Conservation (phyloP, 2,329 filamentous ascomycete species). For the Alternaria alternata region DNA sequence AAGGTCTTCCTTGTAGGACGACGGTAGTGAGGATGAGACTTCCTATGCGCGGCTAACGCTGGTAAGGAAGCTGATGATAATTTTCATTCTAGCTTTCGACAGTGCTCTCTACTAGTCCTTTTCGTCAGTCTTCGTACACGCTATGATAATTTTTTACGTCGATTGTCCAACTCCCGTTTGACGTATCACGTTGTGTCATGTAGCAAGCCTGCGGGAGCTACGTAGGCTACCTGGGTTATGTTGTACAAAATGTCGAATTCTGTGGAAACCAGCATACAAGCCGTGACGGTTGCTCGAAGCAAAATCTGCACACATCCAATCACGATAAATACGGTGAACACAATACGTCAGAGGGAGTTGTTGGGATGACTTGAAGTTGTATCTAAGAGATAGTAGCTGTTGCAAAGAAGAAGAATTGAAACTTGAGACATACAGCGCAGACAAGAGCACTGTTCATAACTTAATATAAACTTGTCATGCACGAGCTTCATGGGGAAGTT, state of each 20-base stretch:
- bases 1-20: constrained; percentile 12
- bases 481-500: constrained; percentile 25
- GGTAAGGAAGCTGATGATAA: constrained; percentile 5
- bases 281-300: neutral
- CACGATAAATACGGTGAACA: neutral
- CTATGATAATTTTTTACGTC: constrained; percentile 6
- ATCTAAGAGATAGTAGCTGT: neutral
- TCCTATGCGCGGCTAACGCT: constrained; percentile 19
- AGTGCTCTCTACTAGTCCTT: constrained; percentile 6
- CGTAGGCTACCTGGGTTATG: constrained; percentile 19
- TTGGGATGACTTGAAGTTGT: neutral
- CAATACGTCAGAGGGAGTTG: neutral
- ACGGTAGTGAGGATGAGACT: constrained; percentile 13
- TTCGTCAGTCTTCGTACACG: constrained; percentile 24
- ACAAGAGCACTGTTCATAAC: constrained; percentile 14
- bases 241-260: neutral
- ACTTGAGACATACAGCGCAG: neutral
- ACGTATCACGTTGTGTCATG: constrained; percentile 28
- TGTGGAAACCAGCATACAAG: neutral
- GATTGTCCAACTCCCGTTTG: constrained; percentile 15
- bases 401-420: neutral
- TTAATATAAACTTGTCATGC: constrained; percentile 20
- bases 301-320: neutral
- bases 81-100: neutral
- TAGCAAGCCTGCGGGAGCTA: constrained; percentile 14